These are phyloP conservation scores for Aegilops sharonensis DNA, from an alignment of 176 grass and related monocot genomes.

Conservation along the genomic window DNA sequence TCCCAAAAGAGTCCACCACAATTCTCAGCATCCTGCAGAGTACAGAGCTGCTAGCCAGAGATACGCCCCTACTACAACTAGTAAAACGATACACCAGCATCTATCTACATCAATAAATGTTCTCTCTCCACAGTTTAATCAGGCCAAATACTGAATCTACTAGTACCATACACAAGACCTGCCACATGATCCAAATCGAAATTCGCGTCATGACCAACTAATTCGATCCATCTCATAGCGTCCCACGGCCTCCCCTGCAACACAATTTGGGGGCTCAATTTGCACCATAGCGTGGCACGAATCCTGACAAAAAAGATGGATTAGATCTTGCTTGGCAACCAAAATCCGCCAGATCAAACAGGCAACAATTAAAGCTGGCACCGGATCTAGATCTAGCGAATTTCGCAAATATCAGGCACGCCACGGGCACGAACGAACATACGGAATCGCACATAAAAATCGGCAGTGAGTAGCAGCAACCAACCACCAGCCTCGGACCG, in stretches of 20 bases:
- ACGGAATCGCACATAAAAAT: too few species aligned
- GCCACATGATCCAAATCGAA: not conserved
- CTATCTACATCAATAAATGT: not conserved
- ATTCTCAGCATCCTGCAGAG: not conserved
- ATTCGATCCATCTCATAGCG: not conserved
- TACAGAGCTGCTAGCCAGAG: not conserved
- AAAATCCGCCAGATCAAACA: not conserved
- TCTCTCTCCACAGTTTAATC: not conserved
- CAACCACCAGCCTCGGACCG: too few species aligned
- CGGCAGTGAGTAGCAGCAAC: not conserved
- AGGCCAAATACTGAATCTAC: not conserved
- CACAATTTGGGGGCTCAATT: not conserved
- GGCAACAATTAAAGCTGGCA: not conserved
- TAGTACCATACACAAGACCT: too few species aligned
- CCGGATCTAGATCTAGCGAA: constrained; percentile 43
- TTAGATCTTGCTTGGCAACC: not conserved
- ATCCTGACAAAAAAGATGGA: not conserved
- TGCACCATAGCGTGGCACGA: not conserved
- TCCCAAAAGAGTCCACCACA: not conserved
- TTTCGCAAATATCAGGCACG: not conserved
- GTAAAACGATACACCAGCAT: not conserved
- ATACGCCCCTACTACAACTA: not conserved
- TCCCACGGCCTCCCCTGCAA: not conserved
- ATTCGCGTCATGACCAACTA: not conserved
- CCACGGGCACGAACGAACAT: not conserved